phyloP scores from a whole-genome alignment of 495 filamentous ascomycete species.

The Hypomontagnella monticulosa region DNA sequence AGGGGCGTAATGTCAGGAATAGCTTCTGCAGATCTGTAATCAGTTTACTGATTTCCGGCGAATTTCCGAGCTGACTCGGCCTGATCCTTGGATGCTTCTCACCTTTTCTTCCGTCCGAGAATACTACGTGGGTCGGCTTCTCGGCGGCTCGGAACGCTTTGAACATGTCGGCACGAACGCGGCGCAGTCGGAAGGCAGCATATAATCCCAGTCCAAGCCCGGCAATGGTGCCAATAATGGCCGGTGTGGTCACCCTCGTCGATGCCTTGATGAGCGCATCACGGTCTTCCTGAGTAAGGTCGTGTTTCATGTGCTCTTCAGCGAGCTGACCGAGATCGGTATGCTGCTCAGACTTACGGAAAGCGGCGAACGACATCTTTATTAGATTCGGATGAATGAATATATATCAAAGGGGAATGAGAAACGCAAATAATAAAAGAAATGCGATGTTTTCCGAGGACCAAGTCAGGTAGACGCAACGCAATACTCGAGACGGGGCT shows the following conservation, averaged over 20 bases:
- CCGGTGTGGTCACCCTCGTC: constrained; percentile 59
- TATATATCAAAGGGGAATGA: too few species aligned
- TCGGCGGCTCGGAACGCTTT: constrained; percentile 66
- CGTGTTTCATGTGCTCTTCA: constrained; percentile 70
- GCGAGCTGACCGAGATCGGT: constrained; percentile 66
- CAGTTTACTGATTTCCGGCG: background rate
- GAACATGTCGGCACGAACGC: constrained; percentile 64
- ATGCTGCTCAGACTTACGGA: constrained; percentile 62
- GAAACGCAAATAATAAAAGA: too few species aligned
- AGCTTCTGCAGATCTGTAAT: constrained; percentile 54
- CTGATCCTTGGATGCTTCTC: constrained; percentile 13
- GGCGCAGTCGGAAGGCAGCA: constrained; percentile 65
- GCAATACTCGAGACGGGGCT: too few species aligned
- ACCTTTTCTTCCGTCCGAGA: constrained; percentile 69
- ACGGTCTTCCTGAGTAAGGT: constrained; percentile 68
- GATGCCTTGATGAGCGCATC: constrained; percentile 65
- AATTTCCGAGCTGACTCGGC: background rate
- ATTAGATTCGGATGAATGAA: background rate
- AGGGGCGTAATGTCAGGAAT: constrained; percentile 69
- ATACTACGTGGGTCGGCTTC: constrained; percentile 69
- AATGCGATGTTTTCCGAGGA: too few species aligned
- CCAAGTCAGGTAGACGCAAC: too few species aligned
- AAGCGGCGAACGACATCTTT: constrained; percentile 59
- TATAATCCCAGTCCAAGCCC: constrained; percentile 68
- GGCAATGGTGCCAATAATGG: constrained; percentile 65